phyloP scores from a whole-genome alignment of 805 yeast species.

The Candida peoriensis region DNA sequence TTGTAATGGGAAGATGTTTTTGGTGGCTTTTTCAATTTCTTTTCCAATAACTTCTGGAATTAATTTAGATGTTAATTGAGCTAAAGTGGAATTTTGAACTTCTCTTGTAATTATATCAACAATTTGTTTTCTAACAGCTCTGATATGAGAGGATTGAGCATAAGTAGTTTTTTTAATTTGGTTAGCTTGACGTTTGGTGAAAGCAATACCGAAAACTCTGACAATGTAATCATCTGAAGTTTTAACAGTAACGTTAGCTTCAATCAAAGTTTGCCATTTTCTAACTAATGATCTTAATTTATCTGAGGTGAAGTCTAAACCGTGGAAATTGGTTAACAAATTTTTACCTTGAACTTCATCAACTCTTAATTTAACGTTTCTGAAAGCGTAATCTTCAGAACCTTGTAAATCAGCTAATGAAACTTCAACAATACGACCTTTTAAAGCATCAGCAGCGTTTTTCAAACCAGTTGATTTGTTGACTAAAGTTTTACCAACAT shows the following conservation, averaged over 20 bases:
- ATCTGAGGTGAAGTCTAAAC: constrained; percentile 92
- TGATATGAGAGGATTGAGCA: constrained; percentile 94
- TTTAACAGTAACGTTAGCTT: constrained; percentile 95
- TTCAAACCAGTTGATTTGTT: constrained; percentile 97
- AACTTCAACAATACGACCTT: constrained; percentile 95
- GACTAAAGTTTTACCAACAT: constrained; percentile 96
- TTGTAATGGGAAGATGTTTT: constrained; percentile 93
- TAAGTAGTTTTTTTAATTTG: constrained; percentile 94
- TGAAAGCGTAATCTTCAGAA: constrained; percentile 97
- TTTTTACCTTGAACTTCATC: constrained; percentile 99
- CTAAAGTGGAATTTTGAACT: constrained; percentile 88
- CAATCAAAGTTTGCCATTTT: constrained; percentile 97
- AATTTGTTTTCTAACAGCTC: constrained; percentile 98
- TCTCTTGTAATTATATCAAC: constrained; percentile 93
- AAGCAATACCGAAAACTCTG: constrained; percentile 92
- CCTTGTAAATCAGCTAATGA: constrained; percentile 96
- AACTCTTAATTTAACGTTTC: constrained; percentile 94
- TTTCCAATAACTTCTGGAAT: constrained; percentile 98
- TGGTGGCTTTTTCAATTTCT: constrained; percentile 95
- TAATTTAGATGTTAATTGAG: constrained; percentile 94
- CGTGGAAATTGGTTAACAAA: constrained; percentile 98
- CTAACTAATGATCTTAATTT: constrained; percentile 93
- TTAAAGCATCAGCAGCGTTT: constrained; percentile 95
- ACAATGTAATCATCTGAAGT: constrained; percentile 93
- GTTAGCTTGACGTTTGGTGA: constrained; percentile 94